phyloP scores from a whole-genome alignment of 2,329 filamentous ascomycete genomes.

The Hawksworthiomyces lignivorus region DNA sequence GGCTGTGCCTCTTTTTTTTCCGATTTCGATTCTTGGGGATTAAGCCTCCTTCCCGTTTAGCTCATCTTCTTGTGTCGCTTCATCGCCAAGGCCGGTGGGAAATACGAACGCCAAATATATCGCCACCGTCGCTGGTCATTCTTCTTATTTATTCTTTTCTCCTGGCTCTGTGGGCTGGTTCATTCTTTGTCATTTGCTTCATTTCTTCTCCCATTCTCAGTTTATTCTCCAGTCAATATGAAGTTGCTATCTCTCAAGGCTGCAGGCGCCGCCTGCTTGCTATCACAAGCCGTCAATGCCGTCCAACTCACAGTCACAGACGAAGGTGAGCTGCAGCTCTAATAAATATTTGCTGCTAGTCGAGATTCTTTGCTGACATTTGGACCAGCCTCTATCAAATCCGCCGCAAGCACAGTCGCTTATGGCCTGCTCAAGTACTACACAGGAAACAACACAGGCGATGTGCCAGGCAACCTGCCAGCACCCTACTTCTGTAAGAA shows the following conservation, averaged over 20 bases:
- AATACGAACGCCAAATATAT: background rate
- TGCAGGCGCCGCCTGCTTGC: slow-evolving; percentile 11
- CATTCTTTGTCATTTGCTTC: background rate
- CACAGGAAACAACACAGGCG: slow-evolving; percentile 51
- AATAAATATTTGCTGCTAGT: no score
- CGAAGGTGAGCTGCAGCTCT: slow-evolving; percentile 3
- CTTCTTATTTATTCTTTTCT: slow-evolving; percentile 1
- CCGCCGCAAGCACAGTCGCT: slow-evolving; percentile 37
- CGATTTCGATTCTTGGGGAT: no score
- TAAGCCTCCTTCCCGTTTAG: no score
- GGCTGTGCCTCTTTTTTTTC: no score
- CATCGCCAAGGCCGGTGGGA: no score
- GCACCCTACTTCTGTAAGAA: slow-evolving; percentile 56
- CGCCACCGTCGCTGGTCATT: background rate
- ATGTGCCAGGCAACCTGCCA: slow-evolving; percentile 49
- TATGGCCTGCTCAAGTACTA: slow-evolving; percentile 35
- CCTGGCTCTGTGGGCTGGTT: background rate
- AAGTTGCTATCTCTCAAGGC: background rate
- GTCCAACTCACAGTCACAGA: slow-evolving; percentile 13
- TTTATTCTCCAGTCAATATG: background rate
- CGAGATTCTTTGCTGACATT: no score
- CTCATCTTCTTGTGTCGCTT: no score
- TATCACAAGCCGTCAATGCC: slow-evolving; percentile 12
- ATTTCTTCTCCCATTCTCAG: background rate
- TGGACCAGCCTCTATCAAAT: slow-evolving; percentile 40